Base-by-base conservation (phyloP, 768 basidiomycete genomes). In the Boletus barrowsii region DNA sequence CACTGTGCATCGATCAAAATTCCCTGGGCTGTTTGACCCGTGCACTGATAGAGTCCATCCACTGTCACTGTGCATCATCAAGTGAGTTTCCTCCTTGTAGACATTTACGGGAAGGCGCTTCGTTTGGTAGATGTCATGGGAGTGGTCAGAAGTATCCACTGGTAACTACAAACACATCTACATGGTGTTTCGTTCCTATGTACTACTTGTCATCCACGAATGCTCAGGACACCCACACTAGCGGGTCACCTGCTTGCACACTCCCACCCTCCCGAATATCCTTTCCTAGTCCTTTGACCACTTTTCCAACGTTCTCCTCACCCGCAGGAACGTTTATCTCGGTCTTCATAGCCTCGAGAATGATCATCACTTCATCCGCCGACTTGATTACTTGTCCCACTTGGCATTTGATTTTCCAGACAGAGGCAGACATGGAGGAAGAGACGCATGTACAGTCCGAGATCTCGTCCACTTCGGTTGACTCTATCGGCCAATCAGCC, bases 331-430 rank as follows among this genome's bases (percentile, higher is more conserved):
- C 62, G 14, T 75, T 71, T 42, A 86, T 77, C 60, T 83, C 82
- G 0, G 80, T 83, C 68, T 87, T 86, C 85, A 86, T 86, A 1
- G 84, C 82, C 65, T 84, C 82, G 13, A 86, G 72, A 18, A 83
- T 73, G 32, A 81, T 45, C 36, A 84, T 60, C 4, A 79, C 72
- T 5, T 78, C 70, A 13, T 77, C 74, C 3, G 71, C 69, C 1
- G 76, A 69, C 4, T 63, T 45, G 41, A 85, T 72, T 0, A 64
- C 57, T 49, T 82, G 75, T 13, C 79, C 80, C 5, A 72, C 63
- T 1, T 63, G 59, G 41, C 76, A 75, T 14, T 69, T 73, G 58
- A 86, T 74, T 62, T 81, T 82, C 79, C 78, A 79, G 26, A 84
- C 62, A 10, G 74, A 71, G 3, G 79, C 78, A 22, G 74, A 72